These are phyloP conservation scores for Wallacemonas sp. DNA, from an alignment of 208 protist species.

Conservation along the genomic window DNA sequence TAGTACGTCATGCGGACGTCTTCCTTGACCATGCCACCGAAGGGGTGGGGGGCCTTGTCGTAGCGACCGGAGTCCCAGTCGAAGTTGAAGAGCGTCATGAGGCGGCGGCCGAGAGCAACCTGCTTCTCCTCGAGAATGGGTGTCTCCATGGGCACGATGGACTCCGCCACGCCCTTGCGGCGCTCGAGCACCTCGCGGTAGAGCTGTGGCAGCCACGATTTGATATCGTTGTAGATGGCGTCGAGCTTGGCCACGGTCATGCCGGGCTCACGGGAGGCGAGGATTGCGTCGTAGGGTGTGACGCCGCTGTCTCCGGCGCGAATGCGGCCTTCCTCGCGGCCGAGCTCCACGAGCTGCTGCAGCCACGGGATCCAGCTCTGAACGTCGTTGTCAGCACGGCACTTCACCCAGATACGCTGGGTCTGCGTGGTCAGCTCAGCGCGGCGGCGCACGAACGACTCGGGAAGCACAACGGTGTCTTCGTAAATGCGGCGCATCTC, in stretches of 20 bases:
- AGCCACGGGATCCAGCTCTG: constrained; percentile 62
- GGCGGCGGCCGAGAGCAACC: constrained; percentile 20
- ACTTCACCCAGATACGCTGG: constrained; percentile 63
- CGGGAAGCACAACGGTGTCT: constrained; percentile 43
- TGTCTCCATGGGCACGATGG: constrained; percentile 21
- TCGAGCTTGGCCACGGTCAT: constrained; percentile 62
- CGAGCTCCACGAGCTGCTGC: constrained; percentile 72
- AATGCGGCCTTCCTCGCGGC: constrained; percentile 61
- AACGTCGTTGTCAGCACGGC: constrained; percentile 72
- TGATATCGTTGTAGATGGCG: constrained; percentile 69
- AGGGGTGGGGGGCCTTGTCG: constrained; percentile 64
- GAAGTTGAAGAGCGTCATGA: constrained; percentile 48
- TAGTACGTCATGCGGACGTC: constrained; percentile 71
- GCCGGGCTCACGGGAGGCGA: constrained; percentile 85
- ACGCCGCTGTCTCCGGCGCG: constrained; percentile 43
- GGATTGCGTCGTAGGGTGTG: constrained; percentile 71
- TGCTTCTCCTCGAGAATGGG: constrained; percentile 40
- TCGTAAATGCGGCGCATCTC: constrained; percentile 58
- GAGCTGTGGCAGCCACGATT: constrained; percentile 76
- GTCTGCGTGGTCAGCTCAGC: constrained; percentile 50
- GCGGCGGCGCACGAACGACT: constrained; percentile 59
- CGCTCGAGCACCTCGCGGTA: constrained; percentile 69
- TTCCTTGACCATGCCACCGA: constrained; percentile 39
- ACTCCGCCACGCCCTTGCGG: constrained; percentile 23
- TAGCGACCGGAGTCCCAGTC: constrained; percentile 58